Base-by-base conservation (phyloP, 169 alveolate species). In the Babesia ovis region DNA sequence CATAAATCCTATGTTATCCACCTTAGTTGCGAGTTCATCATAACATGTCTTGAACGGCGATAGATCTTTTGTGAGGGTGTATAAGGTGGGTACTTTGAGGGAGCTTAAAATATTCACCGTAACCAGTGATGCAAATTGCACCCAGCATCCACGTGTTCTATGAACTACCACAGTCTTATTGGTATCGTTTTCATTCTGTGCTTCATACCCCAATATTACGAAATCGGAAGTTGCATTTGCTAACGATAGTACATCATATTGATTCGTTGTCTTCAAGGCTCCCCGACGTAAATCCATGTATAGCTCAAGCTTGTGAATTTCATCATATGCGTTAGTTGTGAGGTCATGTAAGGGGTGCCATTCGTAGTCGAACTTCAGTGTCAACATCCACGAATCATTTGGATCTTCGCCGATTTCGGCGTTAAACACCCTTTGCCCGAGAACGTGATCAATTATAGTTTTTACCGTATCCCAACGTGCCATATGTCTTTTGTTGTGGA, bases 381-480 rank as follows among this genome's bases (percentile, higher is more conserved):
- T 9, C 62, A 12, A 42, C 6, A 18, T 12, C 25, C 45, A 2
- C 1, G 58, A 27, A 0, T 31, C 51, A 4, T 23, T 20, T 6
- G 37, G 4, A 45, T 31, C 74, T 37, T 64, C 74, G 12, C 74
- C 42, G 4, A 48, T 27, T 4, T 4, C 16, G 20, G 45, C 22
- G 48, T 27, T 50, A 34, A 64, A 64, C 34, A 31, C 48, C n/a
- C 51, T 16, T 29, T 3, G 29, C 5, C 22, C 37, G 2, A 64
- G 29, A 14, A 46, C 48, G 20, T 48, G 23, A 54, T 64, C 74
- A 4, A 64, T 34, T 1, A 39, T 50, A 37, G 25, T 0, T 32
- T 39, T 54, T 3, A 64, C 64, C 16, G 74, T 46, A 6, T 43
- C 62, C 74, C 74, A 64, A 31, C 74, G 74, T 18, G 74, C 74